Evolutionary conservation across 202 grass and related monocot species (phyloP).

Genomic region (Schoenoplectus tabernaemontani): DNA sequence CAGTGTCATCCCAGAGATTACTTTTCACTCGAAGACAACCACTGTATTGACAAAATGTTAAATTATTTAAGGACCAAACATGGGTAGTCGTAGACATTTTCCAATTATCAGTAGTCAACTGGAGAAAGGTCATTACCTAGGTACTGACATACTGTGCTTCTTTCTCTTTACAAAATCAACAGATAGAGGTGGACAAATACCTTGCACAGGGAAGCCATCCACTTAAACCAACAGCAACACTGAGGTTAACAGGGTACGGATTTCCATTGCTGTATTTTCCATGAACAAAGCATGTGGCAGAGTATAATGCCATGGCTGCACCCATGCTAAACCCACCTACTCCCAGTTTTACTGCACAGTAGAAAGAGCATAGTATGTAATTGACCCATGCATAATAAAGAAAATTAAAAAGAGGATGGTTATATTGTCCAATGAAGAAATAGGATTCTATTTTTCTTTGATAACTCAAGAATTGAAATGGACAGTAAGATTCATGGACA

Average conservation of each 20-base stretch:
- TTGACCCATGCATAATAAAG: background rate
- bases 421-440: background rate
- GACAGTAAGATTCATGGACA: background rate
- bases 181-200: slow-evolving; percentile 35
- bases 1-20: background rate
- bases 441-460: background rate
- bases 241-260: slow-evolving; percentile 71
- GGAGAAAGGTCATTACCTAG: slow-evolving; percentile 10
- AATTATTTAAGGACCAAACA: background rate
- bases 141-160: background rate
- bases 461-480: background rate
- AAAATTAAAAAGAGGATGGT: slow-evolving; percentile 19
- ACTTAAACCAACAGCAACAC: slow-evolving; percentile 70
- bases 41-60: background rate
- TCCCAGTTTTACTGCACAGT: slow-evolving; percentile 70
- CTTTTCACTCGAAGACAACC: background rate
- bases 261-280: slow-evolving; percentile 94
- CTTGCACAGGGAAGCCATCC: slow-evolving; percentile 92
- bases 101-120: background rate
- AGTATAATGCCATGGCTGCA: slow-evolving; percentile 79
- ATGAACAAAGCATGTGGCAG: slow-evolving; percentile 76
- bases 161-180: slow-evolving; percentile 13
- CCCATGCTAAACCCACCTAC: slow-evolving; percentile 99
- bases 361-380: background rate
- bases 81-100: background rate